Base-by-base conservation (phyloP, 2,329 filamentous ascomycete genomes). In the Sphaerostilbella broomeana region DNA sequence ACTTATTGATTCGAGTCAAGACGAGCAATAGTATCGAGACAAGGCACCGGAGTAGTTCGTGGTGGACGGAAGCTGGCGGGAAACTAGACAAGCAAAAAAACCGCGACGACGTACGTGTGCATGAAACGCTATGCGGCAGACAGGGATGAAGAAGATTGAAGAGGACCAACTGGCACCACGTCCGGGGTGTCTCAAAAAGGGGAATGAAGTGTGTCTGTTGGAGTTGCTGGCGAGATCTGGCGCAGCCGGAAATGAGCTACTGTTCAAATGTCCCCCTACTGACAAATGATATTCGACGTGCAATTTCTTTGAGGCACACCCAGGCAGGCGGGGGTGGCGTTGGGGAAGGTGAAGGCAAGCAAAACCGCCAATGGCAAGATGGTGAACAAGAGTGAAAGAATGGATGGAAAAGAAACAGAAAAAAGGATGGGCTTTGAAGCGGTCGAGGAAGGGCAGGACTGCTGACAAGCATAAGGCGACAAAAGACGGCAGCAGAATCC, bases 101-200 rank as follows among this genome's bases (percentile, higher is more conserved):
- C 32, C 42, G 38, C 33, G 35, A 41, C 37, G 34, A n/a, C n/a
- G n/a, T n/a, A n/a, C n/a, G n/a, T n/a, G 34, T 30, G 30, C 42
- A 38, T 44, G 42, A 46, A 44, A 46, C 44, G 42, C 42, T 44
- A 13, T 40, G 43, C 31, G 40, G 42, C 18, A 43, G 25, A 38
- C 44, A 44, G 38, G 44, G 44, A 38, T 44, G 26, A 26, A 27
- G 13, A n/a, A 38, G 20, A 24, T 35, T 25, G 31, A 35, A 40
- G 35, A 40, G 28, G 41, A 29, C 36, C 39, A 38, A 43, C 31
- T 31, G 36, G 15, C 31, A 31, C 17, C 37, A 31, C 37, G 41
- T 43, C 34, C 25, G 31, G 36, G 27, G 37, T 43, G 38, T 31
- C 22, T 43, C 41, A 43, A 46, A 41, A 44, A 22, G 41, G 41